Conservation (phyloP, 495 filamentous ascomycete genomes). For the Parachaetomium inaequale region DNA sequence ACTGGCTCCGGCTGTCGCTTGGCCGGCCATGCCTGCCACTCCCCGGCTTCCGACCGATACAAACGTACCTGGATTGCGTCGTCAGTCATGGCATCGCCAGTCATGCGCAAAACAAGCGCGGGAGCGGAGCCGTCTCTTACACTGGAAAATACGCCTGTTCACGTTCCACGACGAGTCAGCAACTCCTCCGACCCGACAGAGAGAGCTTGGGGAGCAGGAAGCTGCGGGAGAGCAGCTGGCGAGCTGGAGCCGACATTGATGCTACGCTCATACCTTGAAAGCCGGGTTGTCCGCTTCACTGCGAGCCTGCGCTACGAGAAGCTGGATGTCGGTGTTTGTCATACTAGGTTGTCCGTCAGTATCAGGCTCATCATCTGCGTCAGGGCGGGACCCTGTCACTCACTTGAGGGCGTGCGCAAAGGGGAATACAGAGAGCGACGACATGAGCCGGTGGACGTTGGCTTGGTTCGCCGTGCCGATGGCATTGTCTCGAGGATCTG, state of each 20-base stretch:
- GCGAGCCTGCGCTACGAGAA: slow-evolving; percentile 63
- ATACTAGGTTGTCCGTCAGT: slow-evolving; percentile 47
- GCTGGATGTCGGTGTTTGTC: slow-evolving; percentile 58
- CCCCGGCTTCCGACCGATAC: slow-evolving; percentile 50
- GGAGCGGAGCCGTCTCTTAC: slow-evolving; percentile 44
- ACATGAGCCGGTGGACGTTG: slow-evolving; percentile 59
- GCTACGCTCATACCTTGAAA: slow-evolving; percentile 51
- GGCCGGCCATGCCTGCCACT: slow-evolving; percentile 29
- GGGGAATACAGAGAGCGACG: slow-evolving; percentile 61
- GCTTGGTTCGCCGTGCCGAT: slow-evolving; percentile 61
- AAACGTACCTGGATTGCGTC: slow-evolving; percentile 46
- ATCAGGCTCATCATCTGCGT: slow-evolving; percentile 17
- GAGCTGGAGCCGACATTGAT: background rate
- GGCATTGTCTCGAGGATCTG: slow-evolving; percentile 58
- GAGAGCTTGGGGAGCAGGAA: no score
- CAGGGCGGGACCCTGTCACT: slow-evolving; percentile 8
- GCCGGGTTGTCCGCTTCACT: slow-evolving; percentile 61
- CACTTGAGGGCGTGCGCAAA: slow-evolving; percentile 47
- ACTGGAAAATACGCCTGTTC: slow-evolving; percentile 67
- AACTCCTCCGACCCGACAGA: background rate
- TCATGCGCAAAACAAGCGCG: no score
- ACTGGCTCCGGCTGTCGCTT: slow-evolving; percentile 22
- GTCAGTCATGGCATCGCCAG: slow-evolving; percentile 11
- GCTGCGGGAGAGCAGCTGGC: background rate
- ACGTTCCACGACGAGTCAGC: background rate